These are phyloP conservation scores for Trametes versicolor DNA, from an alignment of 1,284 basidiomycete genomes.

Conservation along the genomic window DNA sequence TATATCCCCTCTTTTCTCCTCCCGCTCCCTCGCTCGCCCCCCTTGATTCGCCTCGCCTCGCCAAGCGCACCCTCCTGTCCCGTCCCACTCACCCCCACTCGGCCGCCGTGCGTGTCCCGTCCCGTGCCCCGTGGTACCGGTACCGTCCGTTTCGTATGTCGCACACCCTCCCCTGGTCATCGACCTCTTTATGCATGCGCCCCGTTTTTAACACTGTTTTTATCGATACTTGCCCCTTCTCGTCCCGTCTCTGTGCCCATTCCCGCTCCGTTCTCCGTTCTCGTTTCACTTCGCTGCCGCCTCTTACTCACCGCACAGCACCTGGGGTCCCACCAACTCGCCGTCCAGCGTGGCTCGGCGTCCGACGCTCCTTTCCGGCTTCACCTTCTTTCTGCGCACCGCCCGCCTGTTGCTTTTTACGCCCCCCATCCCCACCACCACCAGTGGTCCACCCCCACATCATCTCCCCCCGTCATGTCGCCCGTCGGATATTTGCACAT, in stretches of 20 bases:
- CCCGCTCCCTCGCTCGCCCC: background rate
- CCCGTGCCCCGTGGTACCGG: background rate
- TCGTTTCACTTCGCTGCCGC: background rate
- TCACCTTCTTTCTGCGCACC: background rate
- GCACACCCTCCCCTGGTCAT: background rate
- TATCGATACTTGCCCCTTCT: background rate
- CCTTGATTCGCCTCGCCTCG: background rate
- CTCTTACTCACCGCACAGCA: slow-evolving; percentile 3
- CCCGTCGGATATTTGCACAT: background rate
- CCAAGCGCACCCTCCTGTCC: background rate
- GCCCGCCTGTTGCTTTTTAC: background rate
- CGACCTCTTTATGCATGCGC: background rate
- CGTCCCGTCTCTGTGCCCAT: background rate
- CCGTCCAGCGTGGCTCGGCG: slow-evolving; percentile 36
- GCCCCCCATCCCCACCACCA: background rate
- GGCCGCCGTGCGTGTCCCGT: background rate
- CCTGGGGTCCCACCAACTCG: slow-evolving; percentile 26
- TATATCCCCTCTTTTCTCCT: slow-evolving; percentile 3
- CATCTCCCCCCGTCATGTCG: background rate
- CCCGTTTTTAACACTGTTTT: background rate
- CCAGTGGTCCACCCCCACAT: background rate
- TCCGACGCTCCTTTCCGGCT: slow-evolving; percentile 23
- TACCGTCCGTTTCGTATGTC: background rate
- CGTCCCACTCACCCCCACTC: background rate
- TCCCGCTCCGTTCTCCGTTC: background rate